These are phyloP conservation scores for Silene latifolia DNA, from an alignment of 148 eudicot species.

Conservation along the genomic window DNA sequence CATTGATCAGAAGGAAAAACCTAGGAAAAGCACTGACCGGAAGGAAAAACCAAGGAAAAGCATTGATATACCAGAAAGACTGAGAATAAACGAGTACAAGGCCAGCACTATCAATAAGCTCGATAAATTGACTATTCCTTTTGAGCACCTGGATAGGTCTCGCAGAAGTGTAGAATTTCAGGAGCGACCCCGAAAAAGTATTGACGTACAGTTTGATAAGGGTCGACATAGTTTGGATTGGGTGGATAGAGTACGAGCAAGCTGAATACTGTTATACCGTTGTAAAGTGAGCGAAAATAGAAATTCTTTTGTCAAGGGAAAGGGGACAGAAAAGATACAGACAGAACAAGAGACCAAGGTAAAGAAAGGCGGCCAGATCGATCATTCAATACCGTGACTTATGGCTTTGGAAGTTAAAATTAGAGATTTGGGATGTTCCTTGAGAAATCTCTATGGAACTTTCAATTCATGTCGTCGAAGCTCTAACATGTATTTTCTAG, in stretches of 20 bases:
- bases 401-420: conserved; percentile 13
- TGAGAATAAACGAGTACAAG: conserved; percentile 51
- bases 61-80: conserved; percentile 36
- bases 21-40: conserved; percentile 46
- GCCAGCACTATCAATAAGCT: conserved; percentile 54
- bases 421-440: conserved; percentile 11
- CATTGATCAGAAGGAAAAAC: conserved; percentile 49
- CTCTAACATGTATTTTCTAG: conserved; percentile 16
- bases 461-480: conserved; percentile 1
- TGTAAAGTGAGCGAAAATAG: conserved; percentile 25
- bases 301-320: conserved; percentile 13
- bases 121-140: conserved; percentile 57
- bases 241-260: conserved; percentile 62
- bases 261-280: conserved; percentile 18
- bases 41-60: conserved; percentile 62
- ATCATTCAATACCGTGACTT: conserved; percentile 19
- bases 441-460: conserved; percentile 12
- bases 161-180: conserved; percentile 79
- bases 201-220: conserved; percentile 71
- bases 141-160: conserved; percentile 82
- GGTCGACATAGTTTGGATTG: conserved; percentile 86
- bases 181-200: conserved; percentile 64
- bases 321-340: conserved; percentile 7
- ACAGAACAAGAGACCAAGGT: conserved; percentile 18
- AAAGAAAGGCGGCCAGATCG: conserved; percentile 7